Evolutionary conservation across 164 flowering plant species (phyloP).

Genomic region (Kalanchoe fedtschenkoi): DNA sequence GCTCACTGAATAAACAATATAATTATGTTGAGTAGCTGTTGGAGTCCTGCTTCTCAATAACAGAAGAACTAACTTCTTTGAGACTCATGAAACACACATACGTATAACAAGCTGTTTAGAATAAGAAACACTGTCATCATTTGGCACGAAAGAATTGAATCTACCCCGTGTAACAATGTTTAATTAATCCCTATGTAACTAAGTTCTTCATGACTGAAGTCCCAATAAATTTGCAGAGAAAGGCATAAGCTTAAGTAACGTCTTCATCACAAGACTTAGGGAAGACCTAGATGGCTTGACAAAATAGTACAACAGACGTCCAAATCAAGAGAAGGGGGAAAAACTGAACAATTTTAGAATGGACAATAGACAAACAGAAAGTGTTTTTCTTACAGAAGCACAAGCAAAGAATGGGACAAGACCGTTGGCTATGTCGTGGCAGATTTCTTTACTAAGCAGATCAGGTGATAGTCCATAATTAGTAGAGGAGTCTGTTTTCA

Average conservation of each 20-base stretch:
- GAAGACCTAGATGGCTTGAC: not conserved
- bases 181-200: not conserved
- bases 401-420: constrained; percentile 68
- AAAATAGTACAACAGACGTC: not conserved
- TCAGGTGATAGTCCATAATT: constrained; percentile 69
- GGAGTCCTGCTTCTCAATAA: not conserved
- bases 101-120: not conserved
- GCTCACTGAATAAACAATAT: not conserved
- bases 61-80: not conserved
- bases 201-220: not conserved
- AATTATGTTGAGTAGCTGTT: not conserved
- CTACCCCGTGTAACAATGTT: not conserved
- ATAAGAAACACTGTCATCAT: not conserved
- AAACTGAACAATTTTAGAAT: not conserved
- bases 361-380: constrained; percentile 4
- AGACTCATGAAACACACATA: not conserved
- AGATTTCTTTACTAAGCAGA: constrained; percentile 38
- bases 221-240: not conserved
- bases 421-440: constrained; percentile 48
- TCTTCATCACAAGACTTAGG: no score
- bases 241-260: no score
- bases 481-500: constrained; percentile 55
- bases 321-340: not conserved
- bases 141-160: not conserved
- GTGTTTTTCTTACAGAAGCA: constrained; percentile 55